Evolutionary conservation across 352 stramenopile genomes (phyloP).

Genomic region (Plasmopara halstedii): DNA sequence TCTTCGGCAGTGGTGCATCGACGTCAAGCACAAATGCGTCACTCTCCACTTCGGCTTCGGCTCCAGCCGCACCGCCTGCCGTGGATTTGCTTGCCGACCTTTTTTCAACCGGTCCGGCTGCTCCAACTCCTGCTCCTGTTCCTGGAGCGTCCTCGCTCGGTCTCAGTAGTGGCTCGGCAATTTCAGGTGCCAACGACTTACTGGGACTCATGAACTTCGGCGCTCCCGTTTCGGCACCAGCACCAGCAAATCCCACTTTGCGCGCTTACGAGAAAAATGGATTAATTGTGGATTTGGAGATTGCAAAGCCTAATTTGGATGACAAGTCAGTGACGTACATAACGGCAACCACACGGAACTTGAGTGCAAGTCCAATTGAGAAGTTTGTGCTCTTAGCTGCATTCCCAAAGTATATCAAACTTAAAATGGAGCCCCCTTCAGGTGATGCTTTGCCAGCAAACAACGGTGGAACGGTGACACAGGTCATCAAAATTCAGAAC

Average conservation of each 20-base stretch:
- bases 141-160: conserved; percentile 8
- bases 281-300: conserved; percentile 86
- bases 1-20: conserved; percentile 81
- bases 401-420: conserved; percentile 97
- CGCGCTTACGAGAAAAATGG: conserved; percentile 95
- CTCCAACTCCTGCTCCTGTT: conserved; percentile 22
- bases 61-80: conserved; percentile 21
- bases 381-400: conserved; percentile 92
- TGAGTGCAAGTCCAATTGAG: conserved; percentile 74
- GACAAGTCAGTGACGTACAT: conserved; percentile 91
- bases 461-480: conserved; percentile 77
- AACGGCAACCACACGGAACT: conserved; percentile 90
- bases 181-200: conserved; percentile 33
- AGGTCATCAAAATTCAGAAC: conserved; percentile 96
- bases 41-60: conserved; percentile 17
- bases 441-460: conserved; percentile 87
- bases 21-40: conserved; percentile 14
- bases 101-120: conserved; percentile 59
- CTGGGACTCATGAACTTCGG: conserved; percentile 77
- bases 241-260: conserved; percentile 47
- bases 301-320: conserved; percentile 90
- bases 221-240: conserved; percentile 15
- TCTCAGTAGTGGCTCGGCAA: conserved; percentile 10
- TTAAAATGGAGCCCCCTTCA: conserved; percentile 96
- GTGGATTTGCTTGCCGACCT: conserved; percentile 95